Evolutionary conservation across 2,329 filamentous ascomycete genomes (phyloP).

Genomic region (Colletotrichum gigasporum): DNA sequence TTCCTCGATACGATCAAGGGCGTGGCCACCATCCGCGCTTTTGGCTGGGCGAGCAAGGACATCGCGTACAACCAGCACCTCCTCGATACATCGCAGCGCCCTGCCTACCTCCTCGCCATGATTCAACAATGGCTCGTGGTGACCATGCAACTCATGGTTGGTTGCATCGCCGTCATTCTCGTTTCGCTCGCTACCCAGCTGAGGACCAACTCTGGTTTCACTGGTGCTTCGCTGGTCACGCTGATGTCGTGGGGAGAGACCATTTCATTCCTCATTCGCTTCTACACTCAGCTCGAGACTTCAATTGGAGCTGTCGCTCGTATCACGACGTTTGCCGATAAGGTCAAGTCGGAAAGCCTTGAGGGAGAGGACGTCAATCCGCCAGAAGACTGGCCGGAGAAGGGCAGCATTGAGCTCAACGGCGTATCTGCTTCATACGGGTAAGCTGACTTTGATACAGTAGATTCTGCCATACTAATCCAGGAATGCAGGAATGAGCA

Average conservation of each 20-base stretch:
- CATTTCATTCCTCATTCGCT: conserved; percentile 38
- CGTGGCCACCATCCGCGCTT: conserved; percentile 61
- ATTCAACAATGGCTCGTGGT: conserved; percentile 65
- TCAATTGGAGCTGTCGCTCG: conserved; percentile 35
- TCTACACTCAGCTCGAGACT: conserved; percentile 41
- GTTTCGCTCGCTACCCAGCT: conserved; percentile 56
- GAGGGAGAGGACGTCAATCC: conserved; percentile 23
- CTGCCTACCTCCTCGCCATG: conserved; percentile 63
- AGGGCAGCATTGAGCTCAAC: conserved; percentile 31
- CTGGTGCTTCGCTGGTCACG: conserved; percentile 44
- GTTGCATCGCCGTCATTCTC: conserved; percentile 54
- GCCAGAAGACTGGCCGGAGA: conserved; percentile 30
- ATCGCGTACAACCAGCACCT: conserved; percentile 54
- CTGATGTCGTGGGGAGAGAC: conserved; percentile 44
- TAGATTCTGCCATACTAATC: neutral
- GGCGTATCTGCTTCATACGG: conserved; percentile 33
- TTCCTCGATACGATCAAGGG: conserved; percentile 63
- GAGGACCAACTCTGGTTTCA: conserved; percentile 41
- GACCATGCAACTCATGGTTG: conserved; percentile 57
- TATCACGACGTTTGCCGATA: conserved; percentile 34
- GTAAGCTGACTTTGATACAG: neutral
- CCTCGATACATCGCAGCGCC: conserved; percentile 61
- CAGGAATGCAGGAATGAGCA: conserved; percentile 6
- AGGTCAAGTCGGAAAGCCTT: conserved; percentile 24
- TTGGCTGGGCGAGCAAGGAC: conserved; percentile 57